Conservation (phyloP, 164 flowering plant species). For the Malania oleifera region DNA sequence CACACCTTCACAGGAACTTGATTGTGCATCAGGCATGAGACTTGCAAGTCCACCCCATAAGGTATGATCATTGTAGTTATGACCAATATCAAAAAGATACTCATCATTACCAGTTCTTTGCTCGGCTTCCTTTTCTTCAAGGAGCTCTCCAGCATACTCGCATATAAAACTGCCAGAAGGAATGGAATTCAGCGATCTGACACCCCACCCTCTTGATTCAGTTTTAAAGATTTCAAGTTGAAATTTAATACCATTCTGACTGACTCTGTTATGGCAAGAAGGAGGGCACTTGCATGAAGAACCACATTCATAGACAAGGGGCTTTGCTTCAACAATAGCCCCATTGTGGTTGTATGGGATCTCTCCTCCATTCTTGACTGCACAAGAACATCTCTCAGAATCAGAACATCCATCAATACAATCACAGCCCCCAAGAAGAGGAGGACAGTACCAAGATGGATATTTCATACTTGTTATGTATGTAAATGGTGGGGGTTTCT, state of each 20-base stretch:
- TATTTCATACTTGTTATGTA: not conserved
- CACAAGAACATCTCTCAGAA: constrained; percentile 1
- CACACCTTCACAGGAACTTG: not conserved
- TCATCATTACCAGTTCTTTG: not conserved
- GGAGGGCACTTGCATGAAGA: constrained; percentile 4
- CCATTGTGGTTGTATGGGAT: not conserved
- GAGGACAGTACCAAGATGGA: not conserved
- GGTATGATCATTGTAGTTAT: not conserved
- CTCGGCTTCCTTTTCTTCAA: not conserved
- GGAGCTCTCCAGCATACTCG: not conserved
- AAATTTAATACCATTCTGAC: constrained; percentile 3
- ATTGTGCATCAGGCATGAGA: not conserved
- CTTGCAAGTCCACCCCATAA: not conserved
- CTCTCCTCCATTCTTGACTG: not conserved
- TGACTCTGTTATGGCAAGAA: not conserved
- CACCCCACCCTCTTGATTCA: not conserved
- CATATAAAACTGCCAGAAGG: not conserved
- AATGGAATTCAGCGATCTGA: not conserved
- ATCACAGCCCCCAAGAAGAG: not conserved
- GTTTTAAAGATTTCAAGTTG: constrained; percentile 1
- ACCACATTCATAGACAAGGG: constrained; percentile 1
- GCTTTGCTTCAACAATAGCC: not conserved
- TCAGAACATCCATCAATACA: constrained; percentile 1
- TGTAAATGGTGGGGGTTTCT: not conserved
- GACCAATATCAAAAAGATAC: not conserved